phyloP scores from a whole-genome alignment of 176 grass and related monocot species.

The Leersia perrieri region DNA sequence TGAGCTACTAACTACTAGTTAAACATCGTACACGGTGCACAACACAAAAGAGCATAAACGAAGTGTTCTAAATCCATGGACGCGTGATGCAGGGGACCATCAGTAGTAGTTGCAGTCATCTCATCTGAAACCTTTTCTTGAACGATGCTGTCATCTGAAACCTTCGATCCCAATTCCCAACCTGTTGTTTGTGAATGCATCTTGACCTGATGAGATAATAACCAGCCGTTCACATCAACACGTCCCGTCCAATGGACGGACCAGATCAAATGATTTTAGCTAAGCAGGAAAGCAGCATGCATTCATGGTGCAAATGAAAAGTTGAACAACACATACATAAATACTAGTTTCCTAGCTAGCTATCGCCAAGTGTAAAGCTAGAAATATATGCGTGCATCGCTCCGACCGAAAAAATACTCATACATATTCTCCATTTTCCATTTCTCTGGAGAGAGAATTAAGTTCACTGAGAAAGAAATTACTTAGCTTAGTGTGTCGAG shows the following conservation, averaged over 20 bases:
- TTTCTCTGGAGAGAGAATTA: slow-evolving; percentile 29
- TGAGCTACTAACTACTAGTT: neutral
- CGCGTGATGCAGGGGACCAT: slow-evolving; percentile 16
- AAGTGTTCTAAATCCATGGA: neutral
- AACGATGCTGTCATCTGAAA: neutral
- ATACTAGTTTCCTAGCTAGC: neutral
- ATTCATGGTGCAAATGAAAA: neutral
- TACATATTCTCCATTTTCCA: slow-evolving; percentile 24
- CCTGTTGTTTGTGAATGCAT: neutral
- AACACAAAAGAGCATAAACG: neutral
- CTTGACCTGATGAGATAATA: neutral
- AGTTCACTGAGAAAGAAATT: neutral
- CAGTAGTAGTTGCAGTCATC: neutral
- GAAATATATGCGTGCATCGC: slow-evolving; percentile 1
- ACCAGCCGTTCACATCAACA: neutral
- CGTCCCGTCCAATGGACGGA: neutral
- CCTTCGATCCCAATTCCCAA: neutral
- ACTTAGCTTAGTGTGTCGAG: slow-evolving; percentile 4
- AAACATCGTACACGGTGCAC: neutral
- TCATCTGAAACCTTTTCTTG: neutral
- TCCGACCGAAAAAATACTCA: slow-evolving; percentile 18
- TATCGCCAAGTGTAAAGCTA: slow-evolving; percentile 26
- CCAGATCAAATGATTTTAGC: neutral
- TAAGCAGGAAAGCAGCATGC: neutral
- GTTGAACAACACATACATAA: neutral